Evolutionary conservation across 78 protist species (phyloP).

Genomic region (Cavenderia fasciculata): DNA sequence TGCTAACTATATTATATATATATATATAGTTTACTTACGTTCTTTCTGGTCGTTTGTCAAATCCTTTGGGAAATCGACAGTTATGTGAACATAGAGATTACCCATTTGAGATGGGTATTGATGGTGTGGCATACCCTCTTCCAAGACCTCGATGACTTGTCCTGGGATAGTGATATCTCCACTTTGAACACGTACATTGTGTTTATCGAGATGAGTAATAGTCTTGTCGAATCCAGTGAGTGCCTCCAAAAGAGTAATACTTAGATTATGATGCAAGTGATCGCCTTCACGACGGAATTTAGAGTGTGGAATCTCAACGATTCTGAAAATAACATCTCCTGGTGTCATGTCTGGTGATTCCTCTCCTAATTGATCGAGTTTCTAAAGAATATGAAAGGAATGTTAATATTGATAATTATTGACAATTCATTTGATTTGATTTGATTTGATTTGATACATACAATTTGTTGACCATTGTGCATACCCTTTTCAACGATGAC

Average conservation of each 20-base stretch:
- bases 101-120: slow-evolving; percentile 68
- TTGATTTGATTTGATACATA: too few species aligned
- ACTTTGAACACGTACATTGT: slow-evolving; percentile 36
- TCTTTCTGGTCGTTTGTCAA: slow-evolving; percentile 47
- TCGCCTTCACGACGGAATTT: slow-evolving; percentile 60
- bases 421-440: too few species aligned
- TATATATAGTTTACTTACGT: background rate
- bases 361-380: slow-evolving; percentile 72
- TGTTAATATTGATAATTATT: too few species aligned
- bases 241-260: slow-evolving; percentile 76
- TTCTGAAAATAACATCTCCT: slow-evolving; percentile 85
- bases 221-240: slow-evolving; percentile 68
- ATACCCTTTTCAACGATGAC: slow-evolving; percentile 86
- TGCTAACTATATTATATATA: background rate
- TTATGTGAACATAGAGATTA: slow-evolving; percentile 51
- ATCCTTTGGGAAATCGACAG: slow-evolving; percentile 52
- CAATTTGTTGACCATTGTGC: slow-evolving; percentile 66
- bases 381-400: background rate
- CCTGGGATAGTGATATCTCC: slow-evolving; percentile 61
- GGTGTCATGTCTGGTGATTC: slow-evolving; percentile 82
- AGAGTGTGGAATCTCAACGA: slow-evolving; percentile 53
- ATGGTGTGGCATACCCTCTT: slow-evolving; percentile 83
- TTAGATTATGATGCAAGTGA: slow-evolving; percentile 33
- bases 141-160: slow-evolving; percentile 6
- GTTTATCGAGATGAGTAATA: slow-evolving; percentile 62